Base-by-base conservation (phyloP, 2,329 filamentous ascomycete species). In the Exophiala oligosperma region DNA sequence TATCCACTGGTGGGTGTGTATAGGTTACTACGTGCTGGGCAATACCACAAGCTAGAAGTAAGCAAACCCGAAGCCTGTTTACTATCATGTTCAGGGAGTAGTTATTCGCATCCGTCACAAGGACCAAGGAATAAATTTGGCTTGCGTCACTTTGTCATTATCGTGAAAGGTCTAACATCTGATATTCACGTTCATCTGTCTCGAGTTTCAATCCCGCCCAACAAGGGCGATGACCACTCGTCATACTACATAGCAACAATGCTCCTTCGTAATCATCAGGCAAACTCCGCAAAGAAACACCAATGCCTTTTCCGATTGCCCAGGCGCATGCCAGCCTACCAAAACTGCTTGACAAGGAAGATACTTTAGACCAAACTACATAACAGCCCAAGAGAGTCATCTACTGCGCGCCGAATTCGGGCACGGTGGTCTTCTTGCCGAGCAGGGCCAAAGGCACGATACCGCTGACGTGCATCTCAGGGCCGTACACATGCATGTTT, bases 401-500 rank as follows among this genome's bases (percentile, higher is more conserved):
- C 49, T 21, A 54, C 49, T 40, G 23, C n/a, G 53, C 68, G 60
- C 76, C 76, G 64, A 86, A 87, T 75, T 87, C 84, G 76, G 84
- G 83, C 70, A 87, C 71, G 65, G 80, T 76, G 61, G 81, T 80
- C 68, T 81, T 80, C 84, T 87, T 78, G 78, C 84, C 71, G 68
- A 78, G 74, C 49, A 97, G 88, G 48, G 93, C 94, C 74, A 97
- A 81, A 56, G 94, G 93, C 66, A 99, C 93, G 72, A 97, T 97
- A 75, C 94, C 94, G 52, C 89, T 93, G 70, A 99, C 93, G 78
- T 90, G 87, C 87, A 90, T 90, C 77, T 91, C 88, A 12, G 88
- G 88, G 50, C 88, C 88, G 73, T 85, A 91, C 49, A 90, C 88
- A 80, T 97, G 92, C 91, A 97, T 97, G 80, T 96, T 86, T 66